Conservation (phyloP, 352 stramenopile genomes). For the Globisporangium cylindrosporum region DNA sequence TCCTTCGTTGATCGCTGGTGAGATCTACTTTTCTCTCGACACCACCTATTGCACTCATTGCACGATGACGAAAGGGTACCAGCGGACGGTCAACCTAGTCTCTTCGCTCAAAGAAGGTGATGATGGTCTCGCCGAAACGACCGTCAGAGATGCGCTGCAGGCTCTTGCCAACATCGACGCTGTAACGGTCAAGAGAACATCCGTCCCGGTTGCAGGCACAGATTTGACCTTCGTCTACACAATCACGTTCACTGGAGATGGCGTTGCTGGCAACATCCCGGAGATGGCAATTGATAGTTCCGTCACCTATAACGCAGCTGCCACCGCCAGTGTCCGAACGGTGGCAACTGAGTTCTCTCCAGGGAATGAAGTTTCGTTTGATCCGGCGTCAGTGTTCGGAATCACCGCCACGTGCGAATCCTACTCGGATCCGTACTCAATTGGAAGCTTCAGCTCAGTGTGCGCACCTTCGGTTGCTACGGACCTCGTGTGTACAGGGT, state of each 20-base stretch:
- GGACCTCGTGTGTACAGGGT: slow-evolving; percentile 45
- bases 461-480: slow-evolving; percentile 37
- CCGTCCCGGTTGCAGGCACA: slow-evolving; percentile 18
- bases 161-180: slow-evolving; percentile 56
- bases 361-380: slow-evolving; percentile 49
- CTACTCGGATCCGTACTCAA: slow-evolving; percentile 76
- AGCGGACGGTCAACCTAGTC: slow-evolving; percentile 41
- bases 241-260: slow-evolving; percentile 83
- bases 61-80: slow-evolving; percentile 51
- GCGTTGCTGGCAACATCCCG: slow-evolving; percentile 87
- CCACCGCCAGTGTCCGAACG: slow-evolving; percentile 32
- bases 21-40: slow-evolving; percentile 58
- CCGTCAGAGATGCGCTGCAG: slow-evolving; percentile 30
- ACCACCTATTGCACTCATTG: slow-evolving; percentile 69
- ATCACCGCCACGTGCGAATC: slow-evolving; percentile 75
- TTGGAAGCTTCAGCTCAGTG: slow-evolving; percentile 45
- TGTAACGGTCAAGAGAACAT: slow-evolving; percentile 33
- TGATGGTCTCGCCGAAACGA: slow-evolving; percentile 20
- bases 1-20: slow-evolving; percentile 41
- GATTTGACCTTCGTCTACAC: slow-evolving; percentile 77
- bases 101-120: slow-evolving; percentile 27
- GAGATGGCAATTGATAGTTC: slow-evolving; percentile 46
- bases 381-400: slow-evolving; percentile 40
- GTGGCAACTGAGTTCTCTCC: slow-evolving; percentile 25
- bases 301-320: slow-evolving; percentile 27